Percentiles rank a stretch among this genome's conserved stretches.
phyloP scores from a whole-genome alignment of 78 protist genomes.

The Dictyostelium purpureum region DNA sequence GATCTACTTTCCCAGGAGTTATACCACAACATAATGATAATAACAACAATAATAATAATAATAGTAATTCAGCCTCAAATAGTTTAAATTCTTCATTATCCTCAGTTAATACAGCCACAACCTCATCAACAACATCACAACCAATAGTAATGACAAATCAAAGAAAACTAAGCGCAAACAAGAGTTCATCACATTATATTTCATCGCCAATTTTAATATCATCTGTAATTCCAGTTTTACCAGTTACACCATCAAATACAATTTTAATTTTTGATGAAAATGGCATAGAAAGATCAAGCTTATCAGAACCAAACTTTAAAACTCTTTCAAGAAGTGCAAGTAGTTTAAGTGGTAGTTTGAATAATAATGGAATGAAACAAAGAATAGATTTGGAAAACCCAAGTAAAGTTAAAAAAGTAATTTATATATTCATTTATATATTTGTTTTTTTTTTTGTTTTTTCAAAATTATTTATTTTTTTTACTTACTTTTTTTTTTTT shows the following conservation, averaged over 20 bases:
- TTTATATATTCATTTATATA: background rate
- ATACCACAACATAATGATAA: background rate
- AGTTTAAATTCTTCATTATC: background rate
- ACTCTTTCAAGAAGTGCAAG: background rate
- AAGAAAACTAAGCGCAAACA: background rate
- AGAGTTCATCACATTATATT: background rate
- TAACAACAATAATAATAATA: background rate
- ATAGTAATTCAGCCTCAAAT: background rate
- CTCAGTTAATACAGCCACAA: background rate
- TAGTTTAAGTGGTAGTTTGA: background rate
- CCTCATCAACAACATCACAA: background rate
- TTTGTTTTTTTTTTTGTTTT: background rate
- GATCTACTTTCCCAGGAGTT: conserved; percentile 58
- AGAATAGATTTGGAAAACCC: conserved; percentile 54
- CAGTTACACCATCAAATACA: background rate
- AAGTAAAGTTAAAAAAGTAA: conserved; percentile 41
- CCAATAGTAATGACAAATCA: background rate
- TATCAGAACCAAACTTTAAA: background rate
- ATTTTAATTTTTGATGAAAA: background rate
- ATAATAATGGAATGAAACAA: background rate
- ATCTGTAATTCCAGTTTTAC: background rate
- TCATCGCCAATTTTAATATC: conserved; percentile 8
- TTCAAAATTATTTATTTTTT: background rate
- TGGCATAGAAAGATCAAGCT: background rate
- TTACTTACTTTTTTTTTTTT: too few species aligned